A percentile compares a stretch with the other conserved stretches of the same genome.
Evolutionary conservation across 1,139 yeast species (phyloP).

Genomic region (Debaryomyces fabryi): DNA sequence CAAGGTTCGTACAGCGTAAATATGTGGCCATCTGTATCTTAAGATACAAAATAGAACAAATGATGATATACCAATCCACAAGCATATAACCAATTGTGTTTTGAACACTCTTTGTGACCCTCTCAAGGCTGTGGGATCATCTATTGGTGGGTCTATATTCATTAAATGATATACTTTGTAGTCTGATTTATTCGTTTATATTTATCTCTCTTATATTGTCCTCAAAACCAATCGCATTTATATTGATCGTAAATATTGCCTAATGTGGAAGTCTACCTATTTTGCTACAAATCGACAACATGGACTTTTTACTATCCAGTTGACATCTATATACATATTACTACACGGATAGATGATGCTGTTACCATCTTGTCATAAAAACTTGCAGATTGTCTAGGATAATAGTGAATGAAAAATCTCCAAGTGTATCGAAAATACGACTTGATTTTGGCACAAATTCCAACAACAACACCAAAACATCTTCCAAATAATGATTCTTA

Average conservation of each 20-base stretch:
- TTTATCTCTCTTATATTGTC: background rate
- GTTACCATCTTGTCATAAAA: background rate
- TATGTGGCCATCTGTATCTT: slow-evolving; percentile 53
- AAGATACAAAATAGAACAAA: slow-evolving; percentile 44
- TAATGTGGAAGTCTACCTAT: slow-evolving; percentile 6
- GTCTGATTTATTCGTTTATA: background rate
- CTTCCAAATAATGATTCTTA: background rate
- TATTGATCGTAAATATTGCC: slow-evolving; percentile 5
- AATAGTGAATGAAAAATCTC: too few relatives aligned
- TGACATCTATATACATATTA: background rate
- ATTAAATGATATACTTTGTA: background rate
- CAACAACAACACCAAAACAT: background rate
- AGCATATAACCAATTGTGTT: slow-evolving; percentile 44
- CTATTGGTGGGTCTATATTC: slow-evolving; percentile 10
- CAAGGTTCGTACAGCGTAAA: slow-evolving; percentile 52
- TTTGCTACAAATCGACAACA: background rate
- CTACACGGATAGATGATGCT: background rate
- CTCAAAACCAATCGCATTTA: background rate
- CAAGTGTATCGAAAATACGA: too few relatives aligned
- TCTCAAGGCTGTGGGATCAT: slow-evolving; percentile 22
- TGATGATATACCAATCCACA: slow-evolving; percentile 38
- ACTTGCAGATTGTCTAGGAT: too few relatives aligned
- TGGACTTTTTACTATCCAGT: background rate
- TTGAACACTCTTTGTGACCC: slow-evolving; percentile 51
- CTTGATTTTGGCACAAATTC: background rate